Evolutionary conservation across 192 early-diverging fungal genomes (phyloP), one percentile per base, ranked within the genome.

Genomic region (Coemansia interrupta): DNA sequence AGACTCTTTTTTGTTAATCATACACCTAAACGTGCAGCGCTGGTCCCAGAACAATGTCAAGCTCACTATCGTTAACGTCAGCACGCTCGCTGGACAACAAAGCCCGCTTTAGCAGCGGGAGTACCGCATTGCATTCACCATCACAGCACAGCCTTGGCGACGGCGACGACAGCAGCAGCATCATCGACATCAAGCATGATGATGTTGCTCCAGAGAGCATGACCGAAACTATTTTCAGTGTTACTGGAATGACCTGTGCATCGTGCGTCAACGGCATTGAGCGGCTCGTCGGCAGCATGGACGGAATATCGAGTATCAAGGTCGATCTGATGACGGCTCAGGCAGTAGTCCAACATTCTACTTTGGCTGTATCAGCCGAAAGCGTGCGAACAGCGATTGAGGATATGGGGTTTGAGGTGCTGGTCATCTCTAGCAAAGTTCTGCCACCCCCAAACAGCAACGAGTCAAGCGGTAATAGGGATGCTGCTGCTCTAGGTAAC

Each of bases 241-340:
- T 94, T 39, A 64, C 79, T 1, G 95, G 95, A 8, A 88, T 97
- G 86, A 92, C 93, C 0, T 97, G 95, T 53, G 79, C 83, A 3
- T 87, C 89, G 17, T 97, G 95, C 61, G 92, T 94, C 26, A 67
- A 78, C 8, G 73, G 89, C 1, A 84, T 96, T 18, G 84, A 83
- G 30, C 66, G 64, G 12, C 69, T 82, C 5, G 28, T 81, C 14
- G 56, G 61, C 40, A 43, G 42, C 10, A 23, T 72, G 29, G 38
- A 54, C 51, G 73, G 89, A 2, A 81, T 92, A 7, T 51, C 82
- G 8, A 29, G 66, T 3, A 69, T 93, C 15, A 63, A 72, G 9
- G 89, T 94, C 26, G 86, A 87, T 54, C 78, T 80, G 41, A 72
- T 91, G 41, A 80, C 83, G 0, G 82, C 80, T 1, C 75, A 86